Percentiles rank a stretch among this genome's conserved stretches.
Conservation (phyloP, 148 eudicot species). For the Silene latifolia region DNA sequence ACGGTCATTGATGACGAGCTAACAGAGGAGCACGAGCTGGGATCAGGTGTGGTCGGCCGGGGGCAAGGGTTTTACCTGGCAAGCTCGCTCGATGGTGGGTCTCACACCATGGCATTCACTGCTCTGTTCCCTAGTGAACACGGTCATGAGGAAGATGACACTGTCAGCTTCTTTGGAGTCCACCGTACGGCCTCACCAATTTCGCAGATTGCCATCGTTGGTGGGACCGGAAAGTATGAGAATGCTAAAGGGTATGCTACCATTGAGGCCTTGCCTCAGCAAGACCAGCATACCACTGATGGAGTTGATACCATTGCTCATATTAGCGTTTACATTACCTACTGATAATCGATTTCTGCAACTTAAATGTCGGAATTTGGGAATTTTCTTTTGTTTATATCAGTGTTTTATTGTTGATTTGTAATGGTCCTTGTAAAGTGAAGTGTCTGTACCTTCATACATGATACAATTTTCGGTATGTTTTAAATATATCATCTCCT, state of each 20-base stretch:
- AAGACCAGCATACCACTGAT: conserved; percentile 84
- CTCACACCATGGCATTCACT: conserved; percentile 78
- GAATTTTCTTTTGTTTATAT: no score
- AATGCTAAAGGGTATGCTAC: conserved; percentile 82
- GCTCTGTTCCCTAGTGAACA: conserved; percentile 58
- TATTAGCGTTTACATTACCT: conserved; percentile 49
- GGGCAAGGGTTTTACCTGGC: conserved; percentile 85
- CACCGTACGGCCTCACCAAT: conserved; percentile 70
- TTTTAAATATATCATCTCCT: no score
- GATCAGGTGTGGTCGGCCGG: conserved; percentile 55
- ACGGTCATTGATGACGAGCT: conserved; percentile 86
- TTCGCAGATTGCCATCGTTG: conserved; percentile 67
- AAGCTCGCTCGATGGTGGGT: conserved; percentile 78
- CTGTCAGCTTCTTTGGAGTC: conserved; percentile 81
- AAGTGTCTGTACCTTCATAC: no score
- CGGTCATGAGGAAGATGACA: conserved; percentile 38
- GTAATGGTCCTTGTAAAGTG: no score
- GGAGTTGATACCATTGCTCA: conserved; percentile 82
- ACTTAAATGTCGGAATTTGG: no score
- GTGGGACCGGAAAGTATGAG: conserved; percentile 87
- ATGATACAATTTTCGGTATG: no score
- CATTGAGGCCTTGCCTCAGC: conserved; percentile 69
- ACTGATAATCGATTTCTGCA: not conserved
- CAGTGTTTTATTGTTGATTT: no score
- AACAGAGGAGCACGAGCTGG: conserved; percentile 84